Base-by-base conservation (phyloP, 176 grass and related monocot species). In the Bolboschoenus planiculmis region DNA sequence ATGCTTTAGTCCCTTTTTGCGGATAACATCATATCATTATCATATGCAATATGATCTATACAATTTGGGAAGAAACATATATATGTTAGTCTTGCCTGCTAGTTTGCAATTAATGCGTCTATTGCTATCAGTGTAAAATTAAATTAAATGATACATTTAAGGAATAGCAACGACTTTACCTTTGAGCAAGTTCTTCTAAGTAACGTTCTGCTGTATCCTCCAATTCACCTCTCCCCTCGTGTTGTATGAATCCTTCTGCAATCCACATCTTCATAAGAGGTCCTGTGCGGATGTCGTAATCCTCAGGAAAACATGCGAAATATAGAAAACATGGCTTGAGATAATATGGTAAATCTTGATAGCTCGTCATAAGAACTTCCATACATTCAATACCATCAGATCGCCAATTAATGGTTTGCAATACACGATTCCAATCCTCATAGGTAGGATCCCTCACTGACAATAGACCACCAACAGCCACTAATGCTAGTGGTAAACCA, bases 301-400 rank as follows among this genome's bases (percentile, higher is more conserved):
- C 78, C 51, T 80, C 51, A 13, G 78, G 78, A 56, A 80, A 80
- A 57, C 51, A 80, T 60, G 78, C 78, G 6, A 80, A 20, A 27
- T 80, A 80, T 10, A 80, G 78, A 59, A 31, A 83, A 20, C 59
- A 83, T 23, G 60, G 11, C 70, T 83, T 83, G 14, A 83, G 46
- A 29, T 1, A 46, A 66, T 67, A 4, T 20, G 60, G 60, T 47
- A 83, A 36, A 50, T 83, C 60, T 14, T 51, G 20, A 46, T 83
- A 83, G 29, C 81, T 83, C 23, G 47, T 24, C 7, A 10, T 16
- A 5, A 83, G 20, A 20, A 83, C 27, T 11, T 16, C 2, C 0
- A 44, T 18, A 18, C 36, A 48, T 55, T 70, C 37, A 8, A 18
- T 20, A 4, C 36, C 9, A 27, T 47, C n/a, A 0, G 13, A 24